Evolutionary conservation across 192 early-diverging fungal species (phyloP), one percentile per base, ranked within the genome.

Genomic region (Mortierella alpina): DNA sequence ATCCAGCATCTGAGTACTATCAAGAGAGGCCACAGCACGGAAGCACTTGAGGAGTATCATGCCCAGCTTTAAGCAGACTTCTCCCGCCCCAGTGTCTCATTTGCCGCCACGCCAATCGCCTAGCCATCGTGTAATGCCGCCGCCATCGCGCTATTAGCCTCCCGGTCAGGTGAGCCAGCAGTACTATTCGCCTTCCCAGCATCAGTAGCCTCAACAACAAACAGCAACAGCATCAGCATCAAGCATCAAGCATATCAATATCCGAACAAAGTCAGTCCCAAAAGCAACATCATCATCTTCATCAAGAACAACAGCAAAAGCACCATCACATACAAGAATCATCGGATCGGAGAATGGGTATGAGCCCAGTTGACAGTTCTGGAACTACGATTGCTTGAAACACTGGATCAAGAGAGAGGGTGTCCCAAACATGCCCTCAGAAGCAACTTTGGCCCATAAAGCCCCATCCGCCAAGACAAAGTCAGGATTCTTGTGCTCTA

Each of bases 81-180:
- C 70, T 6, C 63, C 70, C 59, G 63, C 70, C 1, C 11, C 59
- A 1, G 42, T 64, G 42, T 66, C 73, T 0, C 59, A 68, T 31
- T 18, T 62, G 2, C 44, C 46, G n/a, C 73, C 65, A 52, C 59
- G 73, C n/a, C 73, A 69, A 40, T 69, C 73, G 5, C 61, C 73
- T 6, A 68, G 64, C 40, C 73, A 59, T 17, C 55, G 68, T 12
- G 50, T 40, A 1, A 69, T 75, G 6, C 65, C 73, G 31, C 60
- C 42, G 17, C 7, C 73, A 15, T 44, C 57, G 7, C 67, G 31
- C 11, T 17, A 40, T 49, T 13, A 23, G 2, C 20, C 57, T 2
- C 22, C 46, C 2, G 15, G 23, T 17, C 47, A 57, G 13, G 22
- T 22, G 40, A 13, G 49, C 15, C 67, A 59, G 23, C 58, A 59